A percentile compares a stretch with the other conserved stretches of the same genome.
Evolutionary conservation across 345 rosid species (phyloP).

Genomic region (Linum tenue): DNA sequence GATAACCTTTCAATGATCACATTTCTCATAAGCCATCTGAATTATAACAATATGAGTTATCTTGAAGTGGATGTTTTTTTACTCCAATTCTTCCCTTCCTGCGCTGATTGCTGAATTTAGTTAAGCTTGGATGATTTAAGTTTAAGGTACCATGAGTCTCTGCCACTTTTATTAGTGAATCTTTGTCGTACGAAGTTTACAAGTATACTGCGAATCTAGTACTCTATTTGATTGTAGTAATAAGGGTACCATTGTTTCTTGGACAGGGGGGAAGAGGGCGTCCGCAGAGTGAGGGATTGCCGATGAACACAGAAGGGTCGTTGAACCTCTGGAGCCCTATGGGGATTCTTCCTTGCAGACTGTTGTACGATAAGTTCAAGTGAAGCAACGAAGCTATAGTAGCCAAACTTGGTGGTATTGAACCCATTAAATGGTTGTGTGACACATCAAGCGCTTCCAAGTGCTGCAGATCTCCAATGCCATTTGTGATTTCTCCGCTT

Average conservation of each 20-base stretch:
- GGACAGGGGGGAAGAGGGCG: slow-evolving; percentile 1
- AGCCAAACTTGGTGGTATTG: slow-evolving; percentile 6
- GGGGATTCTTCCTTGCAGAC: slow-evolving; percentile 6
- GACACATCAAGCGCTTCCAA: slow-evolving; percentile 4
- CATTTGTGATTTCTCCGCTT: neutral
- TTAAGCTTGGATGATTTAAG: no score
- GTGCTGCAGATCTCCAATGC: slow-evolving; percentile 1
- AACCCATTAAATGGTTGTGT: neutral
- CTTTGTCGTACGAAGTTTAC: no score
- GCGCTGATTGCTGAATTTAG: no score
- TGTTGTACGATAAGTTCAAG: slow-evolving; percentile 12
- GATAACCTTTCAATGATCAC: no score
- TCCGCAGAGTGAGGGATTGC: slow-evolving; percentile 7
- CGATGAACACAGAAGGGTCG: neutral
- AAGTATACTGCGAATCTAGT: no score
- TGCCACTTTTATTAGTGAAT: no score
- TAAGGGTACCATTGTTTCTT: neutral
- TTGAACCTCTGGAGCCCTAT: neutral
- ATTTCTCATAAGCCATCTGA: no score
- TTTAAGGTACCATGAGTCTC: no score
- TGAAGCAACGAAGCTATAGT: neutral
- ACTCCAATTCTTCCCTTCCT: no score
- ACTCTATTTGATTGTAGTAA: no score
- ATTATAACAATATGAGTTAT: no score
- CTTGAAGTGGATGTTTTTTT: no score